Conservation (phyloP, 139 green algal species). For the Tetradesmus lagerheimii region DNA sequence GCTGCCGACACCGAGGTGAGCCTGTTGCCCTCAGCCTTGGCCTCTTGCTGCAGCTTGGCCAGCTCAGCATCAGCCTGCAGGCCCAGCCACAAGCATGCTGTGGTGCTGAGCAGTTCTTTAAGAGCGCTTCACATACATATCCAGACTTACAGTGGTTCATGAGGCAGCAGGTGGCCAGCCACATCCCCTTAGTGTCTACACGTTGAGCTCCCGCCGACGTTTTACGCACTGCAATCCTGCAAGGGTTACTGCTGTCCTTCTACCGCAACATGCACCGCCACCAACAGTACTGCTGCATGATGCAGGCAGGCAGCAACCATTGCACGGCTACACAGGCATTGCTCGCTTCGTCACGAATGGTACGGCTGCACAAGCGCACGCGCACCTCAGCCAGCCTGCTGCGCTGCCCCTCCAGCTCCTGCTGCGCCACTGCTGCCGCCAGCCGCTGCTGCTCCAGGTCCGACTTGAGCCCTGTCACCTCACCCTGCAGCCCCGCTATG, state of each 20-base stretch:
- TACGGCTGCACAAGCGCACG: too few species aligned
- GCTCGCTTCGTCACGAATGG: too few species aligned
- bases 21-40: slow-evolving; percentile 17
- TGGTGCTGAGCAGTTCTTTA: too few species aligned
- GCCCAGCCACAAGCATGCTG: not conserved
- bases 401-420: slow-evolving; percentile 11
- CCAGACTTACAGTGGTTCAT: too few species aligned
- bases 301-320: not conserved
- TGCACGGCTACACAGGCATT: not conserved
- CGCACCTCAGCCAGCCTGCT: slow-evolving; percentile 21
- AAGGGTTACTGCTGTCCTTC: not conserved
- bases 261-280: not conserved
- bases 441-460: slow-evolving; percentile 19
- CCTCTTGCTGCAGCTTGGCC: slow-evolving; percentile 27
- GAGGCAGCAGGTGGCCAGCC: too few species aligned
- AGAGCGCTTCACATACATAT: too few species aligned
- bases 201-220: too few species aligned
- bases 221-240: too few species aligned
- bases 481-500: not conserved
- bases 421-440: not conserved
- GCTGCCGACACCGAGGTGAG: slow-evolving; percentile 32
- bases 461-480: not conserved
- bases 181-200: too few species aligned
- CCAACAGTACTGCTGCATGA: not conserved
- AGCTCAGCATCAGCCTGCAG: slow-evolving; percentile 3